A percentile compares a stretch with the other conserved stretches of the same genome.
These are phyloP conservation scores for Neonectria coccinea DNA, from an alignment of 2,329 filamentous ascomycete genomes.

Conservation along the genomic window DNA sequence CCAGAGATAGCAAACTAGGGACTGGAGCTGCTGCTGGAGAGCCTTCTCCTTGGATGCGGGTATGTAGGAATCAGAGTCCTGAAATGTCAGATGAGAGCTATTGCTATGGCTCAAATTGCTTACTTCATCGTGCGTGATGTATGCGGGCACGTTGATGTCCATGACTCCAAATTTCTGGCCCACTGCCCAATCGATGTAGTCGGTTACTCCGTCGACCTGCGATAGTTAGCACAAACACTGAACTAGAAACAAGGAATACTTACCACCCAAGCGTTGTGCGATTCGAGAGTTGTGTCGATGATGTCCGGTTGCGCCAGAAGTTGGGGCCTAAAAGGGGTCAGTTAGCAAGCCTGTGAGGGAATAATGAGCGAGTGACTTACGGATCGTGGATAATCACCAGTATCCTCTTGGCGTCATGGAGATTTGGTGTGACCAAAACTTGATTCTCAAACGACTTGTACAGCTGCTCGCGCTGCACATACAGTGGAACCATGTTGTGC, in stretches of 20 bases:
- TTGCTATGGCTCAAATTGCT: constrained; percentile 37
- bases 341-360: background rate
- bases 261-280: constrained; percentile 91
- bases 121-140: constrained; percentile 74
- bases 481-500: constrained; percentile 82
- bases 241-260: constrained; percentile 49
- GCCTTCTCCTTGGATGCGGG: constrained; percentile 58
- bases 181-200: constrained; percentile 87
- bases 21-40: constrained; percentile 71
- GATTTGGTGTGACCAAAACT: constrained; percentile 81
- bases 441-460: constrained; percentile 87
- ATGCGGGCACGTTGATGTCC: constrained; percentile 89
- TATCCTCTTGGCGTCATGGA: constrained; percentile 74
- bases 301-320: constrained; percentile 75
- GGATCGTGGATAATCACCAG: constrained; percentile 93
- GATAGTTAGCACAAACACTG: constrained; percentile 35
- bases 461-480: constrained; percentile 79
- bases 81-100: constrained; percentile 30
- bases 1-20: constrained; percentile 90
- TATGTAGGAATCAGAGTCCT: constrained; percentile 63
- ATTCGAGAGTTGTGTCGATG: constrained; percentile 78
- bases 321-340: constrained; percentile 66
- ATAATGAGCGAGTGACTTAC: constrained; percentile 60
- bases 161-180: constrained; percentile 84
- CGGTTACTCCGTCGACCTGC: constrained; percentile 82